phyloP scores from a whole-genome alignment of 164 flowering plant species.

The Taxillus chinensis region DNA sequence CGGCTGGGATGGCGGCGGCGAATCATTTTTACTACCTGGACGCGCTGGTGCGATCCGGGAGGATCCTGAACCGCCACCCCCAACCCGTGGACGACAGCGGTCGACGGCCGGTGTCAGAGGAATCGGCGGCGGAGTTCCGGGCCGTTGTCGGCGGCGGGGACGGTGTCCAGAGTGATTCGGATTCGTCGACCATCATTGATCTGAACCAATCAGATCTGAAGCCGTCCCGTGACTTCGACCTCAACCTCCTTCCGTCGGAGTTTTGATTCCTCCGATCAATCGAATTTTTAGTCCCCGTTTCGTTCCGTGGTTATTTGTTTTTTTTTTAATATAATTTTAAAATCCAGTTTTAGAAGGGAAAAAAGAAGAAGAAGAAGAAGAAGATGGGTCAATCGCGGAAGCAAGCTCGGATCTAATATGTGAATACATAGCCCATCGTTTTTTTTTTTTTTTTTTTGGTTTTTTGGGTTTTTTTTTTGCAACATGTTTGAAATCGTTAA shows the following conservation, averaged over 20 bases:
- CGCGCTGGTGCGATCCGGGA: slow-evolving; percentile 11
- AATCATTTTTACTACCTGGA: slow-evolving; percentile 16
- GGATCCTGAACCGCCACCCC: slow-evolving; percentile 1
- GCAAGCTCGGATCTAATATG: neutral
- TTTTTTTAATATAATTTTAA: neutral
- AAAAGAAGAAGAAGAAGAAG: neutral
- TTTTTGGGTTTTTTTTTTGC: slow-evolving; percentile 17
- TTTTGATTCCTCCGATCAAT: neutral
- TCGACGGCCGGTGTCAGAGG: slow-evolving; percentile 7
- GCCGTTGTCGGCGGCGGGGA: neutral
- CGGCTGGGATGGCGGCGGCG: slow-evolving; percentile 2
- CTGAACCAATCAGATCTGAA: slow-evolving; percentile 9
- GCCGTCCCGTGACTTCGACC: slow-evolving; percentile 12
- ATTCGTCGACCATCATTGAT: slow-evolving; percentile 33
- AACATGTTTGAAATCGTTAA: slow-evolving; percentile 2
- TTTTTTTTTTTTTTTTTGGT: too few species aligned
- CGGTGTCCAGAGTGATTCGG: slow-evolving; percentile 31
- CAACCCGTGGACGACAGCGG: neutral
- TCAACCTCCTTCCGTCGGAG: slow-evolving; percentile 20
- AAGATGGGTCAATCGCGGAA: neutral
- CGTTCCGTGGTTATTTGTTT: neutral
- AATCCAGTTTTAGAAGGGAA: neutral
- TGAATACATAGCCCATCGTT: slow-evolving; percentile 6
- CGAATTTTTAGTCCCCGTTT: neutral
- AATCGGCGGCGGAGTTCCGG: slow-evolving; percentile 4